Evolutionary conservation across 495 filamentous ascomycete species (phyloP).

Genomic region (Penicillium diatomitis): DNA sequence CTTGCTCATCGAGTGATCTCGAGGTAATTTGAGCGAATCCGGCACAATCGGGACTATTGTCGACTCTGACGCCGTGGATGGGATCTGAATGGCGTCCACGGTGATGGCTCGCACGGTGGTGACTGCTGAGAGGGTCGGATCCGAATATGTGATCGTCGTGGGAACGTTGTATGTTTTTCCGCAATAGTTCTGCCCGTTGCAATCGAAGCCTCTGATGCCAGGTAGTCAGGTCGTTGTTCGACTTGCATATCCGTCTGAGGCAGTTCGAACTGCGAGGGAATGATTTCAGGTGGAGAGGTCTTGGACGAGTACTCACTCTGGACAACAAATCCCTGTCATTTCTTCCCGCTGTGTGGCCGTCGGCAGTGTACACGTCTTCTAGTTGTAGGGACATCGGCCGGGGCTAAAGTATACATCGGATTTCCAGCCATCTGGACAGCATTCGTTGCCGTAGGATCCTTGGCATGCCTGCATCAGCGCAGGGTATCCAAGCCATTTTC

Average conservation of each 20-base stretch:
- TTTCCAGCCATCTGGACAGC: conserved; percentile 5
- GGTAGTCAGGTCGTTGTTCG: too few species aligned
- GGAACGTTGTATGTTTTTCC: conserved; percentile 4
- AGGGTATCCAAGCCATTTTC: neutral
- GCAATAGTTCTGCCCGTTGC: conserved; percentile 3
- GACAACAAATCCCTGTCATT: conserved; percentile 8
- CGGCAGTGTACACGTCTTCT: conserved; percentile 5
- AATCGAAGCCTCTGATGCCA: neutral
- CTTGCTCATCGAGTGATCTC: conserved; percentile 1
- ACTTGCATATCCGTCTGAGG: too few species aligned
- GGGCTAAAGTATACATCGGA: conserved; percentile 7
- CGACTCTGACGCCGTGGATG: conserved; percentile 6
- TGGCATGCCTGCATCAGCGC: conserved; percentile 2
- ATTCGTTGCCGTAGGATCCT: conserved; percentile 7
- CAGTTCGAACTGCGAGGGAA: too few species aligned
- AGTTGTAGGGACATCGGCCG: conserved; percentile 6
- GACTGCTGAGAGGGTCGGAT: conserved; percentile 1
- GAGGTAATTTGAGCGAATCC: conserved; percentile 1
- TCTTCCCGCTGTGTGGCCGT: conserved; percentile 2
- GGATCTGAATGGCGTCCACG: conserved; percentile 8
- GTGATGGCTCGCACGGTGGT: conserved; percentile 3
- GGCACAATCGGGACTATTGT: conserved; percentile 7
- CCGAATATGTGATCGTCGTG: conserved; percentile 2
- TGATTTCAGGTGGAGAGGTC: too few species aligned
- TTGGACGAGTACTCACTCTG: neutral